Evolutionary conservation across 1,284 basidiomycete species (phyloP).

Genomic region (Apiotrichum gracile): DNA sequence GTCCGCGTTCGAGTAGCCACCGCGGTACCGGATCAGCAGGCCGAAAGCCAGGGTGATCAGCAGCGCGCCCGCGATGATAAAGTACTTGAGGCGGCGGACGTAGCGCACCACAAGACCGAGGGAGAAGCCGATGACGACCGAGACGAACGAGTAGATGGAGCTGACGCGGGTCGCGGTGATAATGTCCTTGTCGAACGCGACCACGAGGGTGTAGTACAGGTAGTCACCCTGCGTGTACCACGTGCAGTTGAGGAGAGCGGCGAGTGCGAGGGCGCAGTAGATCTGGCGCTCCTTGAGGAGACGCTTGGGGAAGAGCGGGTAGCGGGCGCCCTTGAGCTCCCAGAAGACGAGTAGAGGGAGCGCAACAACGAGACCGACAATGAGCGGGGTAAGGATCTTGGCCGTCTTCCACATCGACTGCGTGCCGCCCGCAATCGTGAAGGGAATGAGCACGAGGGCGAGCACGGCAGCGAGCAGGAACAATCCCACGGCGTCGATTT

Average conservation of each 20-base stretch:
- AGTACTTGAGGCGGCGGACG: slow-evolving; percentile 45
- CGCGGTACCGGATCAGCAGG: slow-evolving; percentile 47
- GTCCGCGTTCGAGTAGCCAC: slow-evolving; percentile 25
- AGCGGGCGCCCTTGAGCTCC: slow-evolving; percentile 40
- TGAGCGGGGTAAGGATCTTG: slow-evolving; percentile 43
- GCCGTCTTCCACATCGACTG: slow-evolving; percentile 31
- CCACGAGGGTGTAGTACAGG: slow-evolving; percentile 43
- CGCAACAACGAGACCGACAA: slow-evolving; percentile 41
- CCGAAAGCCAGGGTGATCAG: slow-evolving; percentile 43
- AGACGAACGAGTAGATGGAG: slow-evolving; percentile 47
- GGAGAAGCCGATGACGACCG: slow-evolving; percentile 41
- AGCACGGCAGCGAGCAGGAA: slow-evolving; percentile 29
- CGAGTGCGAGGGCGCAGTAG: slow-evolving; percentile 42
- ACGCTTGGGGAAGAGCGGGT: slow-evolving; percentile 45
- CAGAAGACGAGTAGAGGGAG: slow-evolving; percentile 45
- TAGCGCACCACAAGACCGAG: slow-evolving; percentile 43
- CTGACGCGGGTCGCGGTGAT: slow-evolving; percentile 40
- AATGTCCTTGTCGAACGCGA: slow-evolving; percentile 44
- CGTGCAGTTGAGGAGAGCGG: slow-evolving; percentile 44
- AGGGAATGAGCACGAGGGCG: slow-evolving; percentile 38
- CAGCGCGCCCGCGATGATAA: slow-evolving; percentile 39
- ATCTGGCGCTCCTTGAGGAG: slow-evolving; percentile 46
- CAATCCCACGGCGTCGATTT: slow-evolving; percentile 45
- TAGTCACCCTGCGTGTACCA: slow-evolving; percentile 47
- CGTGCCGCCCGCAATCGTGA: slow-evolving; percentile 42